Evolutionary conservation across 2,329 filamentous ascomycete species (phyloP).

Genomic region (Pestalotiopsis fici): DNA sequence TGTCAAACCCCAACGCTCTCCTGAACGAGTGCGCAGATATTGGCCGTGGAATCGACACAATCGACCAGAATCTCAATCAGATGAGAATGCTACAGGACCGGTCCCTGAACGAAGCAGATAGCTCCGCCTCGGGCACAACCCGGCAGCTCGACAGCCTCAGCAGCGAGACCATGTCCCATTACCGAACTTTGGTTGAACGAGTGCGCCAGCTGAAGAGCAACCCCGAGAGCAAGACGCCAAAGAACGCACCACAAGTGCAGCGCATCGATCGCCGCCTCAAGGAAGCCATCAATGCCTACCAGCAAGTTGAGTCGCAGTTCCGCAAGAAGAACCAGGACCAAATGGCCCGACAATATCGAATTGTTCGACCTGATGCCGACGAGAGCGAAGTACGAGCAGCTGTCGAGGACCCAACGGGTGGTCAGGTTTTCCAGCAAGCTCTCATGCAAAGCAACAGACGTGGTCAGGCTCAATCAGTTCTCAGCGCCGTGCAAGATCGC

Average conservation of each 20-base stretch:
- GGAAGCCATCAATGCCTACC: constrained; percentile 78
- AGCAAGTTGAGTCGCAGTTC: constrained; percentile 78
- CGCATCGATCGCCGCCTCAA: constrained; percentile 80
- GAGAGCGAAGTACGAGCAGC: constrained; percentile 78
- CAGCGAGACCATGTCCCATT: constrained; percentile 79
- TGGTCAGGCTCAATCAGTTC: constrained; percentile 77
- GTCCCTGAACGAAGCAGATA: constrained; percentile 74
- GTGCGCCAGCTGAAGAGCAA: constrained; percentile 83
- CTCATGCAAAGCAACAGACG: constrained; percentile 79
- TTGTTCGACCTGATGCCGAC: constrained; percentile 79
- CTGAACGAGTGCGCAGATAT: constrained; percentile 85
- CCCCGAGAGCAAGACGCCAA: constrained; percentile 70
- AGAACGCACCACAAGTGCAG: constrained; percentile 79
- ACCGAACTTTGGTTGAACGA: constrained; percentile 76
- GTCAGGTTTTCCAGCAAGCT: constrained; percentile 86
- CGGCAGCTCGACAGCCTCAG: constrained; percentile 73
- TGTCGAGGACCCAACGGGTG: constrained; percentile 69
- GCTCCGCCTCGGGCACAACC: constrained; percentile 64
- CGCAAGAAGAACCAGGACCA: constrained; percentile 79
- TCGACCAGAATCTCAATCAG: constrained; percentile 72
- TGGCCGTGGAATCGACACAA: constrained; percentile 72
- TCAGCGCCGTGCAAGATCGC: constrained; percentile 78
- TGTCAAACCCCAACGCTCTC: constrained; percentile 70
- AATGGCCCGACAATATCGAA: constrained; percentile 86
- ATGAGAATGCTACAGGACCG: constrained; percentile 72